These are phyloP conservation scores for Coemansia sp. DNA, from an alignment of 192 early-diverging fungal species.

Conservation along the genomic window DNA sequence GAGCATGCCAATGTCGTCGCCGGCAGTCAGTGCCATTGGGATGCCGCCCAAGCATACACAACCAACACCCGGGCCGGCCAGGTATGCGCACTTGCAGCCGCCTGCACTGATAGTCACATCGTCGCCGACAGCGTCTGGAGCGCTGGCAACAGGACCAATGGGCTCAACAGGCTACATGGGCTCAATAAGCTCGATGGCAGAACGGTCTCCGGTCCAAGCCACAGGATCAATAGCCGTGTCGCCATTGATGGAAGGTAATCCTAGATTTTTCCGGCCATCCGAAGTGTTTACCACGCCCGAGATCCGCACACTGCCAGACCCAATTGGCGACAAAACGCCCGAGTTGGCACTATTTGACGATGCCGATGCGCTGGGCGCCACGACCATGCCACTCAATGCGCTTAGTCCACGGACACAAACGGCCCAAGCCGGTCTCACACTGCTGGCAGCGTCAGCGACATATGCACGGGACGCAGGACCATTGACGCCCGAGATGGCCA, in stretches of 20 bases:
- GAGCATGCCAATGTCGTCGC: conserved; percentile 23
- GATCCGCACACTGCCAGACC: conserved; percentile 27
- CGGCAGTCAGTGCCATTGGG: conserved; percentile 17
- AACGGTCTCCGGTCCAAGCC: background rate
- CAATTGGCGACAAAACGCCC: conserved; percentile 24
- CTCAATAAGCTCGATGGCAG: no score
- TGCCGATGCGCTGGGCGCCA: conserved; percentile 22
- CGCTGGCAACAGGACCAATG: background rate
- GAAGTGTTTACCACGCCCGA: conserved; percentile 52
- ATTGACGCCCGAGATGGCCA: conserved; percentile 20
- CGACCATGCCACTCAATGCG: conserved; percentile 13
- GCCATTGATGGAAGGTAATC: conserved; percentile 12
- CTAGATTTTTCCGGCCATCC: conserved; percentile 39
- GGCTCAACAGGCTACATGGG: no score
- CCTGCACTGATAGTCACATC: conserved; percentile 27
- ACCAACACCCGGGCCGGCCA: background rate
- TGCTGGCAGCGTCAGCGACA: conserved; percentile 46
- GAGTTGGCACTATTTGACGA: conserved; percentile 45
- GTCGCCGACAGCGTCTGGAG: conserved; percentile 13
- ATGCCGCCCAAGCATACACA: conserved; percentile 23
- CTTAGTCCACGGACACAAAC: conserved; percentile 49
- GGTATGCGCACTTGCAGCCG: conserved; percentile 2
- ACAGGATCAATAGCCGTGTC: conserved; percentile 14
- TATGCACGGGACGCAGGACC: conserved; percentile 25
- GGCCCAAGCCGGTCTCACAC: conserved; percentile 48